Evolutionary conservation across 176 grass and related monocot species (phyloP).

Genomic region (Urochloa ruziziensis): DNA sequence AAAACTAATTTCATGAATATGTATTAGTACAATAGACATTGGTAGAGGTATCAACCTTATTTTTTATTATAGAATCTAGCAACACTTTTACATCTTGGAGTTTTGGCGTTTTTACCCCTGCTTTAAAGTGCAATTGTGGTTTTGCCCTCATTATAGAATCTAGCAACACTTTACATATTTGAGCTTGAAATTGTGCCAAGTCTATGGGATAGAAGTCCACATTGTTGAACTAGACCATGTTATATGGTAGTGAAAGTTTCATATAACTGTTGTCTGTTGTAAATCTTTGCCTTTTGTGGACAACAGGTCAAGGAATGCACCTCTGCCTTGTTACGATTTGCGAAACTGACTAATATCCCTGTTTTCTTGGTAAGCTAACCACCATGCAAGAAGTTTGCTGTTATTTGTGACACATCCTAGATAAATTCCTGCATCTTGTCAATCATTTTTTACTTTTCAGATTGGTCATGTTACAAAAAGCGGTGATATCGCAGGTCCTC

Average conservation of each 20-base stretch:
- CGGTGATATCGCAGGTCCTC: constrained; percentile 94
- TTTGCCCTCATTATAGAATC: neutral
- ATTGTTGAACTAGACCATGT: constrained; percentile 4
- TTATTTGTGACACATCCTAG: constrained; percentile 4
- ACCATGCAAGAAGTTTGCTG: neutral
- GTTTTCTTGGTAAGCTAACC: constrained; percentile 77
- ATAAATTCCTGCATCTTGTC: neutral
- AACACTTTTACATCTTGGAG: too few species aligned
- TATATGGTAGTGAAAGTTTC: constrained; percentile 9
- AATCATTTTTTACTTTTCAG: constrained; percentile 45
- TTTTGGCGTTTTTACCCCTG: too few species aligned
- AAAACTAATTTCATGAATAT: constrained; percentile 8
- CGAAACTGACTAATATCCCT: constrained; percentile 88
- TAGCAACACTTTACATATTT: neutral
- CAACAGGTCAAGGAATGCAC: constrained; percentile 92
- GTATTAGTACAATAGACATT: neutral
- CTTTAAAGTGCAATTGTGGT: too few species aligned
- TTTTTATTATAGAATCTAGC: too few species aligned
- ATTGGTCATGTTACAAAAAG: constrained; percentile 92
- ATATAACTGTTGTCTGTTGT: neutral
- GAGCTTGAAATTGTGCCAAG: constrained; percentile 1
- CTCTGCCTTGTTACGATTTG: constrained; percentile 83
- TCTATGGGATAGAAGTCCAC: neutral
- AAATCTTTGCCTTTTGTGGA: constrained; percentile 17
- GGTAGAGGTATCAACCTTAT: neutral